Conservation (phyloP, 2,329 filamentous ascomycete species). For the Celoporthe dispersa region DNA sequence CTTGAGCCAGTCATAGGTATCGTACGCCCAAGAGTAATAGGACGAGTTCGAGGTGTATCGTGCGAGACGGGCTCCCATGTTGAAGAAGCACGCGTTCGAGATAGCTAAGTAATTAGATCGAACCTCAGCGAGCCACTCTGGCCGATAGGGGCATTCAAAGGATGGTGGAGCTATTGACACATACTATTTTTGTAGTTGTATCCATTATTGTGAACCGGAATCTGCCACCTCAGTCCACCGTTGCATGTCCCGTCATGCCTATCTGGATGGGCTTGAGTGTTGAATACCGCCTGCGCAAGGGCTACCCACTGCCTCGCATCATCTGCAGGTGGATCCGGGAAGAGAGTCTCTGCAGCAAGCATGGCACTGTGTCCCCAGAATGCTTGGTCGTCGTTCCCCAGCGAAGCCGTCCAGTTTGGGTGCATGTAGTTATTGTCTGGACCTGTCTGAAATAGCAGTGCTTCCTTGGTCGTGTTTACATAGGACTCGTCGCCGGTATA, state of each 20-base stretch:
- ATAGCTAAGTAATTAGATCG: constrained; percentile 36
- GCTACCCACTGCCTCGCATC: constrained; percentile 24
- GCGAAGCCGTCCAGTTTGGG: constrained; percentile 21
- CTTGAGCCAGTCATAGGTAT: constrained; percentile 61
- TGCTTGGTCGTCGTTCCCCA: constrained; percentile 28
- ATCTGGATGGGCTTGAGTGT: constrained; percentile 19
- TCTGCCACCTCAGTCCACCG: constrained; percentile 26
- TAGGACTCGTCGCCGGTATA: constrained; percentile 53
- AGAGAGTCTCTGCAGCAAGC: constrained; percentile 23
- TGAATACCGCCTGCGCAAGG: constrained; percentile 25
- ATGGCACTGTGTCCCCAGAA: constrained; percentile 28
- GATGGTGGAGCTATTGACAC: background rate
- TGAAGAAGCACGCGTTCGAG: constrained; percentile 55
- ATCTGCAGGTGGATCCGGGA: constrained; percentile 17
- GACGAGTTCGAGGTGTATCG: constrained; percentile 62
- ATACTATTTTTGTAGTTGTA: constrained; percentile 24
- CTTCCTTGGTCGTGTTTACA: constrained; percentile 46
- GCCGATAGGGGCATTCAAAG: background rate
- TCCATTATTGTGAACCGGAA: constrained; percentile 15
- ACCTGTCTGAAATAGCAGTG: constrained; percentile 51
- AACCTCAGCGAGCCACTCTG: background rate
- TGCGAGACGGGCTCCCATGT: constrained; percentile 61
- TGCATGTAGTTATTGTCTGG: constrained; percentile 37
- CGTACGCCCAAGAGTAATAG: constrained; percentile 59
- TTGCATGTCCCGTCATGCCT: constrained; percentile 24